A percentile compares a stretch with the other conserved stretches of the same genome.
Conservation (phyloP, 2,329 filamentous ascomycete species). For the Ophiosphaerella herpotricha region DNA sequence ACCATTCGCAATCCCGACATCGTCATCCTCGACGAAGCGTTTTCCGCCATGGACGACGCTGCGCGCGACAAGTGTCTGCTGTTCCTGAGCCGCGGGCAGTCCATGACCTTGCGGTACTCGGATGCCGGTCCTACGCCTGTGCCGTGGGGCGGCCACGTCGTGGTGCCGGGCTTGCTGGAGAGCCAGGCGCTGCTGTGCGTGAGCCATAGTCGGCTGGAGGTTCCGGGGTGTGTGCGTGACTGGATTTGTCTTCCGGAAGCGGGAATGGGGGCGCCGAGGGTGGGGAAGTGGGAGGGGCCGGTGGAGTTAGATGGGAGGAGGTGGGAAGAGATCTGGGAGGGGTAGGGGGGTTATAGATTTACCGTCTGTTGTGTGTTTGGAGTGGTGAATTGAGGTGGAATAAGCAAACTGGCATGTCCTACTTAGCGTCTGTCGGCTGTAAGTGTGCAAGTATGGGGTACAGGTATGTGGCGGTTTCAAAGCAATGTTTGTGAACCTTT, state of each 20-base stretch:
- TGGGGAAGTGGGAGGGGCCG: constrained; percentile 67
- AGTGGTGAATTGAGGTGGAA: too few relatives aligned
- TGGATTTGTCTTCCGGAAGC: constrained; percentile 86
- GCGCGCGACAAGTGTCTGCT: constrained; percentile 85
- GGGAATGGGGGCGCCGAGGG: constrained; percentile 66
- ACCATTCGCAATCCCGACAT: constrained; percentile 53
- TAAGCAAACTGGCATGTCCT: too few relatives aligned
- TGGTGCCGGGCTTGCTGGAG: constrained; percentile 66
- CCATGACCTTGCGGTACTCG: constrained; percentile 43
- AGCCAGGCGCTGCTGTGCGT: constrained; percentile 88
- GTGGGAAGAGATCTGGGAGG: constrained; percentile 64
- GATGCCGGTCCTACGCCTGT: constrained; percentile 29
- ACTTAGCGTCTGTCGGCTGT: too few relatives aligned
- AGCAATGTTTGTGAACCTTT: too few relatives aligned
- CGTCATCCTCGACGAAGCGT: constrained; percentile 57
- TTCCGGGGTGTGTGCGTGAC: constrained; percentile 79
- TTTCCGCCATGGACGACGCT: constrained; percentile 56
- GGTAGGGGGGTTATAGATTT: background rate
- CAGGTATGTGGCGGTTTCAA: too few relatives aligned
- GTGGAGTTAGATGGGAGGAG: constrained; percentile 60
- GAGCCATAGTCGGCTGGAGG: constrained; percentile 87
- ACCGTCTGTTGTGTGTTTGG: too few relatives aligned
- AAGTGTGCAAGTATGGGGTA: too few relatives aligned
- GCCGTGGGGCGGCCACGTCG: constrained; percentile 57
- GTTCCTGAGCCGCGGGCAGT: constrained; percentile 66